Percentiles rank a stretch among this genome's conserved stretches.
phyloP scores from a whole-genome alignment of 352 stramenopile species.

The Phytophthora colocasiae region DNA sequence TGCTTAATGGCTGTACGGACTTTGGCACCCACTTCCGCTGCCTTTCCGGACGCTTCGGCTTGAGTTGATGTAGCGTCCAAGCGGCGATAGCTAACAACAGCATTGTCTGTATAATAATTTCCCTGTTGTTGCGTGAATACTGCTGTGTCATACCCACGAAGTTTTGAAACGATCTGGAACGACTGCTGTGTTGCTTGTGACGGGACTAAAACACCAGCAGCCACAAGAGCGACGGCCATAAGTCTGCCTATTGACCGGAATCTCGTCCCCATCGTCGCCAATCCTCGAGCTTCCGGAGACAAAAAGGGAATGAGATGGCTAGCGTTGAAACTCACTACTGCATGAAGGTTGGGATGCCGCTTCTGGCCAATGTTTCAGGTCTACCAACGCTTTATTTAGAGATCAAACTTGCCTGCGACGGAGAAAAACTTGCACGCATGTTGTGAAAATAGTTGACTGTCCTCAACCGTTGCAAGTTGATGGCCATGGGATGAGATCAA shows the following conservation, averaged over 20 bases:
- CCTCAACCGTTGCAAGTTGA: conserved; percentile 2
- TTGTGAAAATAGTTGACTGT: conserved; percentile 10
- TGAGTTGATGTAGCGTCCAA: conserved; percentile 22
- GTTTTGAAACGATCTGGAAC: conserved; percentile 20
- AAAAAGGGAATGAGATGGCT: conserved; percentile 37
- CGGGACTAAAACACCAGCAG: conserved; percentile 5
- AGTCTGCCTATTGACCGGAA: neutral
- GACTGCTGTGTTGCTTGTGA: conserved; percentile 19
- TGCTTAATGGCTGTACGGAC: conserved; percentile 73
- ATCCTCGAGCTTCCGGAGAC: conserved; percentile 8
- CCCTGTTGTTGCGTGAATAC: conserved; percentile 10
- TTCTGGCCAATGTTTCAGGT: conserved; percentile 1
- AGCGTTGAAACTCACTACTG: conserved; percentile 19
- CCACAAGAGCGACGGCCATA: conserved; percentile 8
- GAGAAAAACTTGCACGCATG: conserved; percentile 5
- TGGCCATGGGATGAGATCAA: neutral
- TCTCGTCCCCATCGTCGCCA: conserved; percentile 26
- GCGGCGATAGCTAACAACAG: conserved; percentile 21
- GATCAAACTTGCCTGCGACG: conserved; percentile 12
- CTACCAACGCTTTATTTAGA: conserved; percentile 33
- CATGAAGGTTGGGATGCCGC: conserved; percentile 19
- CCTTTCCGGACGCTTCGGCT: conserved; percentile 43
- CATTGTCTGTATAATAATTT: neutral
- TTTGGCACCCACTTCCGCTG: conserved; percentile 51
- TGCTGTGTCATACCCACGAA: conserved; percentile 19